phyloP scores from a whole-genome alignment of 208 protist species.

The Entamoeba histolytica region DNA sequence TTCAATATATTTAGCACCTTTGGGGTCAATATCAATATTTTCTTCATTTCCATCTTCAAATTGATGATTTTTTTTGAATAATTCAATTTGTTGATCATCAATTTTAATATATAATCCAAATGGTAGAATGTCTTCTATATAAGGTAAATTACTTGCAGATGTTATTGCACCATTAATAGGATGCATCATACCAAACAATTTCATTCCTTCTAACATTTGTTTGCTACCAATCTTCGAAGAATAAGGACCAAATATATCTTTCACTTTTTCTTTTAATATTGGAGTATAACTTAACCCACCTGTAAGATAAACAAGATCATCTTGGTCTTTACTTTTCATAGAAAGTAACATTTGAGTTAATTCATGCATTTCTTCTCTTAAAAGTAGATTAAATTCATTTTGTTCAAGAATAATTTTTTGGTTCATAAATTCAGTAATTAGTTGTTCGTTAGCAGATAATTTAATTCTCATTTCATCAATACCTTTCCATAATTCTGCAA shows the following conservation, averaged over 20 bases:
- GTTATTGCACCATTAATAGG: background rate
- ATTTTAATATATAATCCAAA: background rate
- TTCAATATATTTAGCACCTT: background rate
- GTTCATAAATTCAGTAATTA: background rate
- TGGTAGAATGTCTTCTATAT: background rate
- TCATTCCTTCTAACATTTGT: background rate
- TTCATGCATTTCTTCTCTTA: background rate
- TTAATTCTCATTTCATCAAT: background rate
- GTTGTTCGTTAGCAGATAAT: background rate
- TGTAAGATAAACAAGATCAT: background rate
- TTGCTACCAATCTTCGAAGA: background rate
- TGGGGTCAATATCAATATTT: background rate
- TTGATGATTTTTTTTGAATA: background rate
- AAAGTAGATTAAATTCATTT: background rate
- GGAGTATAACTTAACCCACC: background rate
- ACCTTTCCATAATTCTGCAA: background rate
- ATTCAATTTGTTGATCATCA: background rate
- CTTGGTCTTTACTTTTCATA: background rate
- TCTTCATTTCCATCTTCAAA: background rate
- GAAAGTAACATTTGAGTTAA: background rate
- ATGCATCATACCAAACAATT: background rate
- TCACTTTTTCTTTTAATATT: background rate
- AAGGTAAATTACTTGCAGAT: background rate
- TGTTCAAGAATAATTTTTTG: background rate
- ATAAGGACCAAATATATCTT: background rate